phyloP scores from a whole-genome alignment of 352 stramenopile species.

The Phytophthora citrophthora region DNA sequence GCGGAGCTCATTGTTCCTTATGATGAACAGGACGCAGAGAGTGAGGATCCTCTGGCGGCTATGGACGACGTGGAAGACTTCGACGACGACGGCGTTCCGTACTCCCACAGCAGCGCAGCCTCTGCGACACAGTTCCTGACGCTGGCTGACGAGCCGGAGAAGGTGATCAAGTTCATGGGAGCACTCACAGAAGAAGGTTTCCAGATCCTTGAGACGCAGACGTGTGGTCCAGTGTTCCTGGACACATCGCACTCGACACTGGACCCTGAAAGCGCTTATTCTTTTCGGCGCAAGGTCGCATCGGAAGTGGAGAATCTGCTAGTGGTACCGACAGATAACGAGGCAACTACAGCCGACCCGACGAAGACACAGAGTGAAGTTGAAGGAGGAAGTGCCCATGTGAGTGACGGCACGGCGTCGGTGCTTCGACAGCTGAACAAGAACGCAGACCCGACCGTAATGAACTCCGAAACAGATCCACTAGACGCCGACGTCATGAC shows the following conservation, averaged over 20 bases:
- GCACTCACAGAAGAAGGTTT: constrained; percentile 46
- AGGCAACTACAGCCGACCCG: constrained; percentile 21
- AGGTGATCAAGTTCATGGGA: constrained; percentile 47
- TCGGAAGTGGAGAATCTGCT: constrained; percentile 59
- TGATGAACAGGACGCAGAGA: constrained; percentile 34
- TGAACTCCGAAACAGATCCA: constrained; percentile 45
- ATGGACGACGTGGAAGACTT: constrained; percentile 50
- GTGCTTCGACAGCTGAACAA: constrained; percentile 51
- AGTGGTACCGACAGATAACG: constrained; percentile 37
- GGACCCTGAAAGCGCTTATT: constrained; percentile 56
- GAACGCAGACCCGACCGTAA: constrained; percentile 23
- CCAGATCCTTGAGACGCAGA: constrained; percentile 60
- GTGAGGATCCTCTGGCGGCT: constrained; percentile 26
- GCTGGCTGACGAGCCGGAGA: constrained; percentile 56
- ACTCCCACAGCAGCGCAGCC: constrained; percentile 14
- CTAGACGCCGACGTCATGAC: constrained; percentile 50
- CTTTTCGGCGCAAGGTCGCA: constrained; percentile 59
- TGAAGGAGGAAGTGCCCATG: constrained; percentile 6
- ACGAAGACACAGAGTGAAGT: constrained; percentile 13
- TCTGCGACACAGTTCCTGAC: constrained; percentile 51
- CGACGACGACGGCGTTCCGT: constrained; percentile 37
- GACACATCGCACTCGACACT: constrained; percentile 72
- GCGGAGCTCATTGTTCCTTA: constrained; percentile 36
- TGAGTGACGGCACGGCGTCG: constrained; percentile 35
- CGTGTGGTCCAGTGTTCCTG: constrained; percentile 64